These are phyloP conservation scores for Hymenoscyphus fructigenus DNA, from an alignment of 2,329 filamentous ascomycete species.

Conservation along the genomic window DNA sequence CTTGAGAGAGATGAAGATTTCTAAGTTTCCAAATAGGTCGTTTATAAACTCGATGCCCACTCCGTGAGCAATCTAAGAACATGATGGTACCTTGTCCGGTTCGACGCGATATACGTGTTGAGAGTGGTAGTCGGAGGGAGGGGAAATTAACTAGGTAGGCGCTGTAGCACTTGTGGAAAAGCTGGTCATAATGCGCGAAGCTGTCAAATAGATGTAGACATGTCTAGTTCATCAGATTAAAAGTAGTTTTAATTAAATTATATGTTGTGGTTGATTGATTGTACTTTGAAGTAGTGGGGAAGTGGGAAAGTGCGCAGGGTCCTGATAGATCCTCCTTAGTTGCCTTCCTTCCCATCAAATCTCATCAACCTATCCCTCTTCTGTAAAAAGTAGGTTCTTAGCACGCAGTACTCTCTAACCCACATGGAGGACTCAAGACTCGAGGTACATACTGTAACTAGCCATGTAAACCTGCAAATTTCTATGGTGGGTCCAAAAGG, in stretches of 20 bases:
- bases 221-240: slow-evolving; percentile 14
- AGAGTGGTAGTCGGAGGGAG: neutral
- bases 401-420: no score
- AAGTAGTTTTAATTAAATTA: slow-evolving; percentile 17
- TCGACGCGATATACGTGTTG: no score
- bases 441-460: no score
- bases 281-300: slow-evolving; percentile 13
- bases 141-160: slow-evolving; percentile 8
- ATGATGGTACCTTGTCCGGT: no score
- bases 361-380: no score
- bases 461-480: no score
- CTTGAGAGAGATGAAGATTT: neutral
- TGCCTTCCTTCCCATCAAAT: no score
- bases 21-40: neutral
- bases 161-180: slow-evolving; percentile 18
- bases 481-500: no score
- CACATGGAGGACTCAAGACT: no score
- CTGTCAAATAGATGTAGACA: slow-evolving; percentile 17
- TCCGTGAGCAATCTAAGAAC: slow-evolving; percentile 1
- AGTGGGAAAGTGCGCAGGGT: slow-evolving; percentile 3
- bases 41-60: slow-evolving; percentile 14
- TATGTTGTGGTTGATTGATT: slow-evolving; percentile 18
- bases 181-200: slow-evolving; percentile 19
- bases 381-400: no score
- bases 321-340: no score